Base-by-base conservation (phyloP, 2,329 filamentous ascomycete species). In the Aureobasidium sp. region DNA sequence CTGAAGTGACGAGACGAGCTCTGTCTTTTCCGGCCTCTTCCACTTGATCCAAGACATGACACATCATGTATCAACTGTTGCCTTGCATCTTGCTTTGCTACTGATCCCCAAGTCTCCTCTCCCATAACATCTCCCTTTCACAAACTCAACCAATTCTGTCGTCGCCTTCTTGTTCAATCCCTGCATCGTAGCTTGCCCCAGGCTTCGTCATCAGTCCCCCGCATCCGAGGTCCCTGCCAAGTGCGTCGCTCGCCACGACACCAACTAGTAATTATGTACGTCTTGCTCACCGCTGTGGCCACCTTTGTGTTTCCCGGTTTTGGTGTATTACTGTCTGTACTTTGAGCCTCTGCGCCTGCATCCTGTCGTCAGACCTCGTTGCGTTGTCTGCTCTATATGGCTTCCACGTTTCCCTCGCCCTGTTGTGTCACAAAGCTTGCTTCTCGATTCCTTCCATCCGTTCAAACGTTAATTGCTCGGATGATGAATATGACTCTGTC, bases 231-330 rank as follows among this genome's bases (percentile, higher is more conserved):
- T 40, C 38, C 38, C 38, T 40, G 38, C 44, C 32, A 48, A 37
- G 30, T 32, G 30, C 44, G 29, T 29, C 44, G 3, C 22, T 48
- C 44, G 30, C 27, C 22, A 30, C 44, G 22, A 37, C 44, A 37
- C 30, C 32, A 37, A 25, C 44, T n/a, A 48, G 44, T 48, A n/a
- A n/a, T n/a, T n/a, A n/a, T n/a, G n/a, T n/a, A 48, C 44, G 30
- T 48, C 16, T 48, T 48, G 44, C 30, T 47, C 35, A 34, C 29
- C 19, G 42, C 19, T 21, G 19, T 35, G 32, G 8, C 17, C 22
- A 30, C 32, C n/a, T 7, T 48, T 6, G 30, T 35, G 11, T 27
- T 48, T 37, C 44, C 44, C 27, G 44, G 44, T 27, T 48, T n/a
- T n/a, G n/a, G n/a, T n/a, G n/a, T n/a, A n/a, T n/a, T n/a, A n/a